Conservation (phyloP, 495 filamentous ascomycete genomes). For the Penicillium pancosmium region DNA sequence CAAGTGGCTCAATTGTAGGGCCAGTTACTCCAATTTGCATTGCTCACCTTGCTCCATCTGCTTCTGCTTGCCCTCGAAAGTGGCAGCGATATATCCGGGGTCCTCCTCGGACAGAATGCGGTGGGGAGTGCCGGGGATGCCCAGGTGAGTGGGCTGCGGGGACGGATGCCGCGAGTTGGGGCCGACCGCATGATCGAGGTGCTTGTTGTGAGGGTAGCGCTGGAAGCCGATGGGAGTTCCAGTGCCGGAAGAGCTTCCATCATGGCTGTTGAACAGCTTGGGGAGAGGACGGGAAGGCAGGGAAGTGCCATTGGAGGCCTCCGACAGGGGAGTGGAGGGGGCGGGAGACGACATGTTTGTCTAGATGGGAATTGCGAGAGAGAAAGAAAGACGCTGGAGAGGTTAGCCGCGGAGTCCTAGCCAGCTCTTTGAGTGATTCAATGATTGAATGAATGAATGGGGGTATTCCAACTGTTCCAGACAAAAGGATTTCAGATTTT, state of each 20-base stretch:
- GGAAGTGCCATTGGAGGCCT: conserved; percentile 34
- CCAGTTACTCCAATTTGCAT: background rate
- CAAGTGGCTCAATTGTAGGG: background rate
- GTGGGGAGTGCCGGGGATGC: conserved; percentile 65
- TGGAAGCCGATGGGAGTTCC: conserved; percentile 54
- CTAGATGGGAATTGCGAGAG: conserved; percentile 13
- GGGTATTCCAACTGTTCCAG: too few relatives aligned
- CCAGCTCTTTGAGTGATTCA: background rate
- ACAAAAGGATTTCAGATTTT: too few relatives aligned
- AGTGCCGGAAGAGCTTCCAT: conserved; percentile 45
- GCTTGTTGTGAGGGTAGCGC: conserved; percentile 59
- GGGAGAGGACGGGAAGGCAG: conserved; percentile 40
- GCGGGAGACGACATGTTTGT: conserved; percentile 42
- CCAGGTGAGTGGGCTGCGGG: conserved; percentile 88
- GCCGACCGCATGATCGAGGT: conserved; percentile 63
- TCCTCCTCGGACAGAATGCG: conserved; percentile 82
- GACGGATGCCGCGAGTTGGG: conserved; percentile 71
- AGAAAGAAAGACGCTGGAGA: conserved; percentile 21
- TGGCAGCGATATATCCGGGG: conserved; percentile 93
- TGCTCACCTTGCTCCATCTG: conserved; percentile 86
- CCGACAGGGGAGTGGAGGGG: conserved; percentile 34
- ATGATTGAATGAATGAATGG: too few relatives aligned
- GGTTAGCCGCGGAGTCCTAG: conserved; percentile 14
- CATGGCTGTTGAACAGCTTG: conserved; percentile 40
- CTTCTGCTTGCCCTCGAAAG: conserved; percentile 89